Evolutionary conservation across 805 yeast species (phyloP).

Genomic region (Ogataea thermomethanolica): DNA sequence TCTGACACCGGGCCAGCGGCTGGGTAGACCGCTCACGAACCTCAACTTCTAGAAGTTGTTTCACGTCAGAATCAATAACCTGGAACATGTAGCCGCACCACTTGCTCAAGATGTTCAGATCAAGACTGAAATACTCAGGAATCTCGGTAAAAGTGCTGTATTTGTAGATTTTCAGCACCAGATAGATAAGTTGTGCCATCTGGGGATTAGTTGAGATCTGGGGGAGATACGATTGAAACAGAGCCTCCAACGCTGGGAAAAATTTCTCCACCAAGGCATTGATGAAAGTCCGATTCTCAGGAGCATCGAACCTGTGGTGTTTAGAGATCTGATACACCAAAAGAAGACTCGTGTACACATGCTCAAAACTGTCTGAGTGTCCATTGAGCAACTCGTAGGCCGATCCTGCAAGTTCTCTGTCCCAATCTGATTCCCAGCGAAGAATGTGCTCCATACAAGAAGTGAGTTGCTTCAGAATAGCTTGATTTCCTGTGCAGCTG

Average conservation of each 20-base stretch:
- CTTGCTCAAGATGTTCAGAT: slow-evolving; percentile 41
- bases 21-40: slow-evolving; percentile 43
- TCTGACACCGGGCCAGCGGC: slow-evolving; percentile 64
- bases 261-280: slow-evolving; percentile 53
- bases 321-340: slow-evolving; percentile 68
- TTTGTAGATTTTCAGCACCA: slow-evolving; percentile 73
- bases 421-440: slow-evolving; percentile 47
- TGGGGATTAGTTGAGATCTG: slow-evolving; percentile 29
- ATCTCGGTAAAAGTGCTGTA: slow-evolving; percentile 70
- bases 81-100: slow-evolving; percentile 75
- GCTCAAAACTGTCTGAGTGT: slow-evolving; percentile 37
- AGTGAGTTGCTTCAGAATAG: slow-evolving; percentile 53
- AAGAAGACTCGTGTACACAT: slow-evolving; percentile 61
- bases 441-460: slow-evolving; percentile 55
- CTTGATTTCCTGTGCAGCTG: slow-evolving; percentile 36
- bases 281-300: slow-evolving; percentile 42
- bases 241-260: slow-evolving; percentile 60
- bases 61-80: slow-evolving; percentile 48
- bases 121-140: slow-evolving; percentile 56
- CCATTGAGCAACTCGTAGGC: slow-evolving; percentile 45
- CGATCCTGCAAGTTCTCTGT: slow-evolving; percentile 43
- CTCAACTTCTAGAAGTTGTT: slow-evolving; percentile 41
- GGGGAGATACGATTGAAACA: slow-evolving; percentile 48
- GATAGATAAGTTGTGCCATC: slow-evolving; percentile 63
- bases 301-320: slow-evolving; percentile 68